A percentile compares a stretch with the other conserved stretches of the same genome.
Evolutionary conservation across 208 protist species (phyloP).

Genomic region (Leishmania major): DNA sequence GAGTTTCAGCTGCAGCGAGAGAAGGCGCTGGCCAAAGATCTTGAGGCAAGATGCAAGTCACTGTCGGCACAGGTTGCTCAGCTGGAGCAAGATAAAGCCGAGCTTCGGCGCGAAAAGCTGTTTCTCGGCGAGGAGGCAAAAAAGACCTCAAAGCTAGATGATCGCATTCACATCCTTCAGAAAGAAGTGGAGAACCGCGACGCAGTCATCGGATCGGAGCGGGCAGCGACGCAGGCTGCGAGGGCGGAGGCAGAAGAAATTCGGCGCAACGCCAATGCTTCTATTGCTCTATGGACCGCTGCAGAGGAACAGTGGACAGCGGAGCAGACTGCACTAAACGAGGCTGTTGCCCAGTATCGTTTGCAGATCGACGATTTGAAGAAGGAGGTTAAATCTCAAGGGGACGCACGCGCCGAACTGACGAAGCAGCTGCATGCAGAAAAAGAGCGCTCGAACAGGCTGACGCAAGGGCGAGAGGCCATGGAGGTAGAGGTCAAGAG

Average conservation of each 20-base stretch:
- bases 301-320: conserved; percentile 79
- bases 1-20: conserved; percentile 84
- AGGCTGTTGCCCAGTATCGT: conserved; percentile 32
- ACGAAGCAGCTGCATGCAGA: conserved; percentile 38
- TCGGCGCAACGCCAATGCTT: conserved; percentile 61
- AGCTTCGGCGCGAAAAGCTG: conserved; percentile 75
- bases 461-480: conserved; percentile 23
- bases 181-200: conserved; percentile 70
- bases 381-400: conserved; percentile 12
- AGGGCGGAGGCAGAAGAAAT: conserved; percentile 68
- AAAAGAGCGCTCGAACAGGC: conserved; percentile 35
- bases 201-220: conserved; percentile 44
- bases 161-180: conserved; percentile 64
- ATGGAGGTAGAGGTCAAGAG: conserved; percentile 45
- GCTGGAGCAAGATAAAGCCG: conserved; percentile 84
- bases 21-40: conserved; percentile 57
- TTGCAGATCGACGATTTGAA: conserved; percentile 16
- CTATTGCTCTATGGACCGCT: conserved; percentile 74
- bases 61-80: conserved; percentile 70
- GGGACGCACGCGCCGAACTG: conserved; percentile 22
- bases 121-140: conserved; percentile 66
- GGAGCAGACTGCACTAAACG: conserved; percentile 61
- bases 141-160: conserved; percentile 60
- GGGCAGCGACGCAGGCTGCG: conserved; percentile 36
- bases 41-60: conserved; percentile 71